Conservation (phyloP, 2,329 filamentous ascomycete genomes). For the Botryosphaeria dothidea region DNA sequence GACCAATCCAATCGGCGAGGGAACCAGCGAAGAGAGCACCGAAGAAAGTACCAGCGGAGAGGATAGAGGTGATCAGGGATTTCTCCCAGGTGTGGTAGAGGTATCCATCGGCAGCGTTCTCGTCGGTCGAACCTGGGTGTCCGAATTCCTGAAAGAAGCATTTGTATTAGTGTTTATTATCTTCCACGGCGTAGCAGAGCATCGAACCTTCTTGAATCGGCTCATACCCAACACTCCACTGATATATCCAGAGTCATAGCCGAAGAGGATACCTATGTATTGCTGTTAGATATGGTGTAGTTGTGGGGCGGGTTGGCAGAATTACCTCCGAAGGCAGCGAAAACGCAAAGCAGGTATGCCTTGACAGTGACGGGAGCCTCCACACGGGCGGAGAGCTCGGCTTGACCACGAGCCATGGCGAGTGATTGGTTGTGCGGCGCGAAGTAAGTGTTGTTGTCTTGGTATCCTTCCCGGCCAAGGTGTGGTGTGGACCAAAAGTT, state of each 20-base stretch:
- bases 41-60: conserved; percentile 77
- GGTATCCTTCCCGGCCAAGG: neutral
- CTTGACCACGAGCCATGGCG: conserved; percentile 28
- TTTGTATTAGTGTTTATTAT: no score
- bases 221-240: conserved; percentile 59
- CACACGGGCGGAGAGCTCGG: conserved; percentile 44
- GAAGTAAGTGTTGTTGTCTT: neutral
- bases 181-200: no score
- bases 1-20: conserved; percentile 66
- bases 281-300: neutral
- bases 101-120: conserved; percentile 62
- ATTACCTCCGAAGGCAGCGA: conserved; percentile 48
- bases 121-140: conserved; percentile 44
- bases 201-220: conserved; percentile 55
- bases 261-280: conserved; percentile 64
- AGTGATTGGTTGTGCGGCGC: neutral
- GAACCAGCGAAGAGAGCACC: conserved; percentile 62
- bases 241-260: conserved; percentile 78
- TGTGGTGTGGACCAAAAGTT: neutral
- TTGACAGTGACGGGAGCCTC: conserved; percentile 51
- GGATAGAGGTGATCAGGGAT: conserved; percentile 70
- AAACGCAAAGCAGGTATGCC: conserved; percentile 48
- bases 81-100: conserved; percentile 47
- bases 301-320: neutral
- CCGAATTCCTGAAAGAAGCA: conserved; percentile 75